These are phyloP conservation scores for Entophlyctis helioformis DNA, from an alignment of 192 early-diverging fungal species.

Conservation along the genomic window DNA sequence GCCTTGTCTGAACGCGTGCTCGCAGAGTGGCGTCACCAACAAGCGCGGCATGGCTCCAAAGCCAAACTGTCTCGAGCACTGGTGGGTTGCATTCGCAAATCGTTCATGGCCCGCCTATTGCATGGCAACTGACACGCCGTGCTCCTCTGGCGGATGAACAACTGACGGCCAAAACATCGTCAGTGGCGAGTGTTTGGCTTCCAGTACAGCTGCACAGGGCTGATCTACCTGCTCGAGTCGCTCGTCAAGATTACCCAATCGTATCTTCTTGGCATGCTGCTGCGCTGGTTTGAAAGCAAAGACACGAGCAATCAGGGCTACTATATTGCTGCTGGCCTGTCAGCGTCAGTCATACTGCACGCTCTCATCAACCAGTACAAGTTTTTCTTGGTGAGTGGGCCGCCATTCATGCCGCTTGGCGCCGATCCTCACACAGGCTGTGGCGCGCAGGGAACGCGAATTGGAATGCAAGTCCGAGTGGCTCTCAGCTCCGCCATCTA, in stretches of 20 bases:
- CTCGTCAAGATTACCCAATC: constrained; percentile 23
- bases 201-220: constrained; percentile 7
- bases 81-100: no score
- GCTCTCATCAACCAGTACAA: constrained; percentile 20
- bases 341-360: constrained; percentile 8
- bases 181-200: constrained; percentile 19
- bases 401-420: not conserved
- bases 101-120: no score
- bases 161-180: no score
- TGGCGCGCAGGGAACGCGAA: not conserved
- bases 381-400: constrained; percentile 12
- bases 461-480: constrained; percentile 33
- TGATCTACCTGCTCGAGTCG: constrained; percentile 18
- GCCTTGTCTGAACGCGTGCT: constrained; percentile 13
- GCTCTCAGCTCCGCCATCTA: constrained; percentile 34
- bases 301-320: not conserved
- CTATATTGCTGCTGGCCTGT: constrained; percentile 3
- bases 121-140: no score
- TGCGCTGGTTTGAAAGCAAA: constrained; percentile 30
- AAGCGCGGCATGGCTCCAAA: not conserved
- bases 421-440: no score
- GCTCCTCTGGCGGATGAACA: no score
- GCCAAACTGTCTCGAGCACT: constrained; percentile 15
- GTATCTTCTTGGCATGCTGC: constrained; percentile 20
- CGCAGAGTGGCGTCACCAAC: constrained; percentile 16